Evolutionary conservation across 2,329 filamentous ascomycete species (phyloP).

Genomic region (Aspergillus aculeatinus): DNA sequence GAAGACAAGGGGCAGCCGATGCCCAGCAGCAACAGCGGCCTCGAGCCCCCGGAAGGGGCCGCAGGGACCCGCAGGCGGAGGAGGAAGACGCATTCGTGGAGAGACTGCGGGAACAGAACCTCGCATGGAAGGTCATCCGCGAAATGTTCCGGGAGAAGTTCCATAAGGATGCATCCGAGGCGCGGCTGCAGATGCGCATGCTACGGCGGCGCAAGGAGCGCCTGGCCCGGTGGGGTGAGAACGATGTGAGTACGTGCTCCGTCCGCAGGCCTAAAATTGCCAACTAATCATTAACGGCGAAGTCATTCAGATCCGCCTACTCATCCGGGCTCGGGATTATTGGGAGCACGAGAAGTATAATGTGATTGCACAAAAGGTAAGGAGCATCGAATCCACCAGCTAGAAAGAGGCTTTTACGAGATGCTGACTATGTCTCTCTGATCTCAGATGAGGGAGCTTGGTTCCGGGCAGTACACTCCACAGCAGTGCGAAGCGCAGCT

Average conservation of each 20-base stretch:
- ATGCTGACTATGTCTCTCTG: conserved; percentile 2
- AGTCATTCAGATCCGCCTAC: conserved; percentile 32
- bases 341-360: conserved; percentile 42
- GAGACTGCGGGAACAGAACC: conserved; percentile 35
- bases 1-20: conserved; percentile 28
- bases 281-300: conserved; percentile 14
- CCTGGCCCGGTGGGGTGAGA: conserved; percentile 39
- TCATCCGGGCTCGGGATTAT: conserved; percentile 37
- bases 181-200: conserved; percentile 45
- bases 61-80: conserved; percentile 39
- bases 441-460: conserved; percentile 36
- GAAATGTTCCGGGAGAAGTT: conserved; percentile 38
- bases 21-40: conserved; percentile 27
- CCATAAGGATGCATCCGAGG: conserved; percentile 39
- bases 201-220: conserved; percentile 38
- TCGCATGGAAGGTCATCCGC: conserved; percentile 41
- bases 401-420: background rate
- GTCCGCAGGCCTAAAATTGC: background rate
- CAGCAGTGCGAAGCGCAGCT: conserved; percentile 40
- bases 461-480: conserved; percentile 34
- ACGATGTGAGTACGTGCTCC: conserved; percentile 46
- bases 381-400: background rate
- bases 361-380: conserved; percentile 41
- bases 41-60: conserved; percentile 34
- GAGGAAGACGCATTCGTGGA: conserved; percentile 42